phyloP scores from a whole-genome alignment of 2,329 filamentous ascomycete species.

The Lasiodiplodia hormozganensis region DNA sequence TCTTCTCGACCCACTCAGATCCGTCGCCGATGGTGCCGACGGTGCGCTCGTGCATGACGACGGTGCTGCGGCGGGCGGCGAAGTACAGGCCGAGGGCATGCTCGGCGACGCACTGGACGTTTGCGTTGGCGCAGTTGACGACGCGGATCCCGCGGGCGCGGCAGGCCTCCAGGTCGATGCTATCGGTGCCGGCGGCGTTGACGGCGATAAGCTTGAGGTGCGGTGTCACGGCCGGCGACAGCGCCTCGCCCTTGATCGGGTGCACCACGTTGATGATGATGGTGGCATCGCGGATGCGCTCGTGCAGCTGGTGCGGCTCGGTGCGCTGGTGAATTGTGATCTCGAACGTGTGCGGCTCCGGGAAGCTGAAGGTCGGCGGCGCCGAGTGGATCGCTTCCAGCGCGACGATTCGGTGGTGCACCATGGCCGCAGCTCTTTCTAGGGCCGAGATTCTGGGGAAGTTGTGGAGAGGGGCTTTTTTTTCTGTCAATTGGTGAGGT shows the following conservation, averaged over 20 bases:
- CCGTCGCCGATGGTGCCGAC: conserved; percentile 32
- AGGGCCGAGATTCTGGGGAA: neutral
- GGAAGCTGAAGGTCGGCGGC: conserved; percentile 51
- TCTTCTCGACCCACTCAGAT: conserved; percentile 33
- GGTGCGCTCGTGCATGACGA: conserved; percentile 46
- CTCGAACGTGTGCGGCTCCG: conserved; percentile 43
- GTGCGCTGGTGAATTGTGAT: conserved; percentile 49
- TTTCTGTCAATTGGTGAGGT: neutral
- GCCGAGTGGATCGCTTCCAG: conserved; percentile 54
- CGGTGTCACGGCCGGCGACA: conserved; percentile 48
- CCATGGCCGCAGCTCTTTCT: neutral
- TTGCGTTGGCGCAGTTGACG: conserved; percentile 56
- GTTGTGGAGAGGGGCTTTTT: neutral
- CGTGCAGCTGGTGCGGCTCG: conserved; percentile 45
- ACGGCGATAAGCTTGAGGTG: conserved; percentile 54
- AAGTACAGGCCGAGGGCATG: conserved; percentile 60
- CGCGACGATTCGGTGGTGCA: conserved; percentile 55
- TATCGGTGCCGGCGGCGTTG: conserved; percentile 56
- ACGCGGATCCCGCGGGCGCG: conserved; percentile 53
- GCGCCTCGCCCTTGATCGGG: conserved; percentile 50
- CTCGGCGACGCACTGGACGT: conserved; percentile 57
- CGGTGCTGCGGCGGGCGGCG: conserved; percentile 51
- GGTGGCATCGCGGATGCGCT: conserved; percentile 54
- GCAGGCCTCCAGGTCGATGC: conserved; percentile 54
- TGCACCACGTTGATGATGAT: conserved; percentile 53